Percentiles rank a stretch among this genome's conserved stretches.
Conservation (phyloP, 2,329 filamentous ascomycete genomes). For the Hypocreales sp. region DNA sequence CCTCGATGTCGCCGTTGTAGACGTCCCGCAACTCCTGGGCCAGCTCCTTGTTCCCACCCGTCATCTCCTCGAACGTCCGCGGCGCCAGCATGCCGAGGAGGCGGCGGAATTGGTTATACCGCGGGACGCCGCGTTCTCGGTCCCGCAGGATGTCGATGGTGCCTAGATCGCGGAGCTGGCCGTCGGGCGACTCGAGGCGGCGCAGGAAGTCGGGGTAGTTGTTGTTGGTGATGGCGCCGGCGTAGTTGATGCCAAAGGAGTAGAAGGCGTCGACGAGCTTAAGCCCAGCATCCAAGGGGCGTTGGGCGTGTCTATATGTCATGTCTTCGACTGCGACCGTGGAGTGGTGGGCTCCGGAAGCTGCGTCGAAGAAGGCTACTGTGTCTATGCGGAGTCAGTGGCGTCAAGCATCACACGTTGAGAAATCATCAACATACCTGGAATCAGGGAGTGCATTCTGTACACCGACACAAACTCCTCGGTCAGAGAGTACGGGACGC, state of each 20-base stretch:
- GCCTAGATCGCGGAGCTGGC: conserved; percentile 23
- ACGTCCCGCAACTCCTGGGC: conserved; percentile 8
- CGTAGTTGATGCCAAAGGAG: conserved; percentile 2
- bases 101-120: conserved; percentile 27
- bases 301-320: background rate
- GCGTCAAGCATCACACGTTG: no score
- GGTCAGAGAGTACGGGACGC: conserved; percentile 1
- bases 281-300: background rate
- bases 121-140: conserved; percentile 28
- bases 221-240: conserved; percentile 2
- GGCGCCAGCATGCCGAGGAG: conserved; percentile 21
- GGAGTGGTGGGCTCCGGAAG: background rate
- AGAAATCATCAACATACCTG: no score
- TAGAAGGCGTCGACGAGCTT: background rate
- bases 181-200: conserved; percentile 23
- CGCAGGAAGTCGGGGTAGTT: conserved; percentile 15
- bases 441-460: conserved; percentile 1
- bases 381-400: background rate
- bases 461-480: conserved; percentile 2
- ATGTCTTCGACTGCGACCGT: background rate
- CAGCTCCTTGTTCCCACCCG: conserved; percentile 14
- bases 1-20: conserved; percentile 1
- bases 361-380: conserved; percentile 1
- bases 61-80: conserved; percentile 16
- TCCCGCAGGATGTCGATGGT: conserved; percentile 30